Conservation (phyloP, 78 protist species). For the Dictyostelium discoideum region DNA sequence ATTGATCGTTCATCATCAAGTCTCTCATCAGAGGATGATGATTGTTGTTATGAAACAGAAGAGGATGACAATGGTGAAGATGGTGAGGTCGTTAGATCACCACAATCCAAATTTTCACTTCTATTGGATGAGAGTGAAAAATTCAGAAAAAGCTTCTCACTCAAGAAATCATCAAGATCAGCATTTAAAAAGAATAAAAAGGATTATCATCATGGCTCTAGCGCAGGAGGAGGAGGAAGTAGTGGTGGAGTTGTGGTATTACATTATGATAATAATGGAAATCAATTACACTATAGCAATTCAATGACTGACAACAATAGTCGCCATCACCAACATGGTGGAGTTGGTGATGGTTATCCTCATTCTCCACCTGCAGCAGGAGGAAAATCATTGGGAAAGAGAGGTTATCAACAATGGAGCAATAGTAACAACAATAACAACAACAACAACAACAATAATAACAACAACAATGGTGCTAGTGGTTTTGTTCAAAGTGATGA, state of each 20-base stretch:
- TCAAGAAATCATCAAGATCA: conserved; percentile 10
- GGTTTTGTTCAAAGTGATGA: neutral
- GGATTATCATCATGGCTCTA: neutral
- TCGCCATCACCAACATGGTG: neutral
- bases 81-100: conserved; percentile 46
- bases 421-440: neutral
- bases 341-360: neutral
- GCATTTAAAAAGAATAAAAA: neutral
- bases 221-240: neutral
- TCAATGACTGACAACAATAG: neutral
- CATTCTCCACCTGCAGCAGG: neutral
- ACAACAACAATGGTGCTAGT: neutral
- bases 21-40: neutral
- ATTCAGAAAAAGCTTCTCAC: neutral
- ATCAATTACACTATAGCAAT: neutral
- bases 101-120: conserved; percentile 47
- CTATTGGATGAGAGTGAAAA: conserved; percentile 52
- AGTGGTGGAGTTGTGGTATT: neutral
- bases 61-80: conserved; percentile 25
- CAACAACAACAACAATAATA: neutral
- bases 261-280: neutral
- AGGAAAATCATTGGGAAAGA: neutral
- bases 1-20: neutral
- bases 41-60: neutral
- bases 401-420: neutral